A percentile compares a stretch with the other conserved stretches of the same genome.
Evolutionary conservation across 2,329 filamentous ascomycete genomes (phyloP).

Genomic region (Neonectria ditissima): DNA sequence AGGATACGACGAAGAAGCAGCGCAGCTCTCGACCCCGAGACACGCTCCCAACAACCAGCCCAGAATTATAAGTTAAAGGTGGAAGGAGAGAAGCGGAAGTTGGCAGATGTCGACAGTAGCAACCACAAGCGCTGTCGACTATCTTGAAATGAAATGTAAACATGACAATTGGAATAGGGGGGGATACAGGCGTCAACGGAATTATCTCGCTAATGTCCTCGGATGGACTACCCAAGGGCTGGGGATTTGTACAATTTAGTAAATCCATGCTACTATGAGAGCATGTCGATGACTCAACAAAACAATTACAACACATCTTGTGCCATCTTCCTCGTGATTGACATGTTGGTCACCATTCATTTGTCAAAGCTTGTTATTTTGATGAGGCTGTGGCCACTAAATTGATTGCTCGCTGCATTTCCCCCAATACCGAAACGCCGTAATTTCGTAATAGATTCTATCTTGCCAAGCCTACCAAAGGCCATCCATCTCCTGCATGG

Average conservation of each 20-base stretch:
- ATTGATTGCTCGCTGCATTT: not conserved
- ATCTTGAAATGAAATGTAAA: slow-evolving; percentile 35
- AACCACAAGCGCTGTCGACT: slow-evolving; percentile 35
- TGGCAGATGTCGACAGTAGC: slow-evolving; percentile 29
- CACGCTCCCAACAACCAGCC: slow-evolving; percentile 41
- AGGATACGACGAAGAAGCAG: slow-evolving; percentile 46
- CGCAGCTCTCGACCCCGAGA: slow-evolving; percentile 40
- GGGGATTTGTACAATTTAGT: slow-evolving; percentile 36
- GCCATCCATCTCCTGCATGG: slow-evolving; percentile 73
- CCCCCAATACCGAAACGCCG: slow-evolving; percentile 17
- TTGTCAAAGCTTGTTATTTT: no score
- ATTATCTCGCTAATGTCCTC: slow-evolving; percentile 30
- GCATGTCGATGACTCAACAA: slow-evolving; percentile 21
- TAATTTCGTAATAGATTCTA: not conserved
- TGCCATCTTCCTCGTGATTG: not conserved
- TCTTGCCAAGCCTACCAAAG: slow-evolving; percentile 54
- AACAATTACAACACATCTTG: not conserved
- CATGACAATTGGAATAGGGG: slow-evolving; percentile 26
- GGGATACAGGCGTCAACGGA: slow-evolving; percentile 37
- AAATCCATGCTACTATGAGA: slow-evolving; percentile 37
- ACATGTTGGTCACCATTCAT: no score
- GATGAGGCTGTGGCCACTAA: not conserved
- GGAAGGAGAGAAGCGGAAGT: slow-evolving; percentile 36
- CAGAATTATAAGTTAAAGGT: slow-evolving; percentile 42
- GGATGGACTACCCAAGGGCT: slow-evolving; percentile 27